Evolutionary conservation across 345 rosid species (phyloP).

Genomic region (Conringia planisiliqua): DNA sequence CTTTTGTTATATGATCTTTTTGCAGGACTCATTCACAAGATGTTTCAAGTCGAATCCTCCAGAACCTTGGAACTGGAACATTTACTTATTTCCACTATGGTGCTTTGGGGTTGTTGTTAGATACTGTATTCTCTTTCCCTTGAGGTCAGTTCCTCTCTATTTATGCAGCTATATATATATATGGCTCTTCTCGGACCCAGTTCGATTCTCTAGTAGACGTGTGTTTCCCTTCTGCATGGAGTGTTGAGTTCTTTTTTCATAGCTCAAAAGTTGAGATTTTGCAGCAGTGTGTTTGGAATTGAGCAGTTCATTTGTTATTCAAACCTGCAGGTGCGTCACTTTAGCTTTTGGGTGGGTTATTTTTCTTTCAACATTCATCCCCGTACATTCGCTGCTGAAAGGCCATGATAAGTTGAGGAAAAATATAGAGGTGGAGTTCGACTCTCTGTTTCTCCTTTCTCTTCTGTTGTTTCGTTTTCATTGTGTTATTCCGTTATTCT

Average conservation of each 20-base stretch:
- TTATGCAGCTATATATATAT: not conserved
- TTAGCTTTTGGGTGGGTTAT: slow-evolving; percentile 89
- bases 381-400: slow-evolving; percentile 69
- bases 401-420: slow-evolving; percentile 77
- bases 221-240: not conserved
- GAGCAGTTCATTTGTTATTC: not conserved
- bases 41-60: slow-evolving; percentile 95
- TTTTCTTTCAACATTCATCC: slow-evolving; percentile 76
- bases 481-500: not conserved
- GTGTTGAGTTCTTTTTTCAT: not conserved
- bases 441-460: not conserved
- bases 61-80: slow-evolving; percentile 98
- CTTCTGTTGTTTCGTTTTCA: not conserved
- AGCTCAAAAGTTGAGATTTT: not conserved
- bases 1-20: not conserved
- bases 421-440: slow-evolving; percentile 72
- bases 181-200: not conserved
- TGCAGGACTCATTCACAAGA: slow-evolving; percentile 84
- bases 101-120: slow-evolving; percentile 82
- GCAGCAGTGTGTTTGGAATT: not conserved
- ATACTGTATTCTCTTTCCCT: slow-evolving; percentile 78
- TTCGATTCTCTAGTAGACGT: not conserved
- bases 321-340: slow-evolving; percentile 60
- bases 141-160: slow-evolving; percentile 48
- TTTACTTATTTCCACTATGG: slow-evolving; percentile 90